Percentiles rank a stretch among this genome's conserved stretches.
These are phyloP conservation scores for Stenocarpella maydis DNA, from an alignment of 2,329 filamentous ascomycete species.

Conservation along the genomic window DNA sequence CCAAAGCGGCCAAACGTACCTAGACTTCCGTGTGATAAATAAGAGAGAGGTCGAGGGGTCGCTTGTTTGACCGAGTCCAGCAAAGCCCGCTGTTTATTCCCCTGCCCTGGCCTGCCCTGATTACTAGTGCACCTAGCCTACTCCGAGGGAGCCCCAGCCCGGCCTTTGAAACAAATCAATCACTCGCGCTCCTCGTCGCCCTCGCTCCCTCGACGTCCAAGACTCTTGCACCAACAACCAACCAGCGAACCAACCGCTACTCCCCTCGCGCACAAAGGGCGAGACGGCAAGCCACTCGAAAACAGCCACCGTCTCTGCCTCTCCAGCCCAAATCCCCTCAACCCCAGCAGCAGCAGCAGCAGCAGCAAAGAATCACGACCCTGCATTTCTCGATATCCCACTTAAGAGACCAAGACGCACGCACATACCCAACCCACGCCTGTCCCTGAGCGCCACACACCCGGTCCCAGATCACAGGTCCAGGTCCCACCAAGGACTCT, in stretches of 20 bases:
- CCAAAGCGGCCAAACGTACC: too few relatives aligned
- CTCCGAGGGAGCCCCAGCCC: constrained; percentile 19
- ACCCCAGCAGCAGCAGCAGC: not conserved
- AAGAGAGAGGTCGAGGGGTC: not conserved
- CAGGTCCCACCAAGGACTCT: constrained; percentile 18
- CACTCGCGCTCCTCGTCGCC: not conserved
- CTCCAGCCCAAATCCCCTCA: not conserved
- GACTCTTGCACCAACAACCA: not conserved
- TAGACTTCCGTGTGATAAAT: too few relatives aligned
- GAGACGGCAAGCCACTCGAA: constrained; percentile 8
- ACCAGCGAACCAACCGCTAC: not conserved
- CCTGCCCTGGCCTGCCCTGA: not conserved
- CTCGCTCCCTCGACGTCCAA: constrained; percentile 9
- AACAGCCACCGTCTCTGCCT: not conserved
- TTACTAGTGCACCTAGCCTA: constrained; percentile 17
- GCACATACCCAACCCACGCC: constrained; percentile 19
- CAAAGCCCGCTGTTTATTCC: too few relatives aligned
- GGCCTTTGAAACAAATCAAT: constrained; percentile 25
- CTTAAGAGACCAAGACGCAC: not conserved
- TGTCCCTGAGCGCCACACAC: not conserved
- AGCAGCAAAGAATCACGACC: not conserved
- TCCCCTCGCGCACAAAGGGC: constrained; percentile 1
- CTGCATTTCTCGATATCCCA: constrained; percentile 24
- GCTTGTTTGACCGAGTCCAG: not conserved
- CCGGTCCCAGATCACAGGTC: constrained; percentile 13